Base-by-base conservation (phyloP, 2,329 filamentous ascomycete species). In the Aspergillus hortae region DNA sequence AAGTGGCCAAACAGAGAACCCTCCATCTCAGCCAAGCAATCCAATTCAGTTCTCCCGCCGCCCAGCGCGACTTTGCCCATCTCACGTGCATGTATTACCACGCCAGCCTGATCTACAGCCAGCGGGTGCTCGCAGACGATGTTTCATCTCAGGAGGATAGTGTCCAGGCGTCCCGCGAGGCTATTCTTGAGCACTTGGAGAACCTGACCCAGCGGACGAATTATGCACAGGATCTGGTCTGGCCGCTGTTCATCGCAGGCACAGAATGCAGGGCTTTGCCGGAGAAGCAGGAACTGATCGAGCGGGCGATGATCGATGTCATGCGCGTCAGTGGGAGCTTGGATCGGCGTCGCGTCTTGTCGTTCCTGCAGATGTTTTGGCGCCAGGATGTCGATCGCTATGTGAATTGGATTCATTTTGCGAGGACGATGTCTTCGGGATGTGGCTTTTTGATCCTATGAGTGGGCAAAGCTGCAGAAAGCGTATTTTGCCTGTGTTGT, bases 211-310 rank as follows among this genome's bases (percentile, higher is more conserved):
- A 40, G 43, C 49, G 43, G 17, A 47, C 45, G 19, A 53, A 51
- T 30, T 59, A 64, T 33, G 57, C 58, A 4, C 62, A 66, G 15
- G 59, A 66, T 41, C 54, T 66, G 4, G 59, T 64, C 30, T 66
- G 63, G 63, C 63, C 62, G 12, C 41, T 64, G 1, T 65, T 66
- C n/a, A 56, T 65, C 19, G 57, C 60, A 3, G 62, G 63, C 9
- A 60, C 62, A 1, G 61, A 64, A 45, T 56, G 61, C 15, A 51
- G 52, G 21, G 35, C 25, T 7, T 19, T 38, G 7, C 41, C 49
- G 3, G 27, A 42, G 12, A 41, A 41, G 30, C 53, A 57, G 23
- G 15, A 38, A 5, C 21, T 23, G 10, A 48, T 57, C 6, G 55
- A 52, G n/a, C 25, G 27, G 9, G 53, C 47, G 1, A 38, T 57